Base-by-base conservation (phyloP, 768 basidiomycete genomes). In the Kwoniella mangroviensis region DNA sequence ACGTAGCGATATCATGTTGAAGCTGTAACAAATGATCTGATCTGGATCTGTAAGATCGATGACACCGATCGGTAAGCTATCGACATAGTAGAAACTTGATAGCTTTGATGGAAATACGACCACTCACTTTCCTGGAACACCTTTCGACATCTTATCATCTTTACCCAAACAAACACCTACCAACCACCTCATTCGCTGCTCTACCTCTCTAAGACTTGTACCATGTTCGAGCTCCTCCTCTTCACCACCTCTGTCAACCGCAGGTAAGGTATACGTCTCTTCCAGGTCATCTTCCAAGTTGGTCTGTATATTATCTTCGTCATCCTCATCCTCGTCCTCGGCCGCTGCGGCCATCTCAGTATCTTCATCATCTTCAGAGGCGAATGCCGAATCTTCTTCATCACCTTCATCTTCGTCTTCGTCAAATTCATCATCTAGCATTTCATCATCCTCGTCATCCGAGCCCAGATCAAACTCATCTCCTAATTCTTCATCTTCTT, bases 21-120 rank as follows among this genome's bases (percentile, higher is more conserved):
- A 99, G 85, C 81, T 98, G 96, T 52, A 90, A 89, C 40, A 91
- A 87, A 73, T 98, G 95, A 78, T 99, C 96, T 42, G 93, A 88
- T 41, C 97, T 88, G 69, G 93, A 88, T 73, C 96, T 97, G 79
- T 45, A 55, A 10, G 17, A 21, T 64, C 21, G 21, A 24, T 40
- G 19, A 19, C 43, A 45, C 12, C 2, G 10, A 40, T 17, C 21
- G 26, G 49, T 43, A 40, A 69, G 2, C 22, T 12, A 55, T 73
- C 64, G 73, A 69, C 68, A 42, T 4, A 5, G 21, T 1, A n/a
- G 12, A 26, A 52, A 49, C 21, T n/a, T 56, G 28, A 42, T 60
- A 4, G 41, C 19, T 28, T 58, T n/a, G 28, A 15, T 22, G 49
- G 12, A 49, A 24, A 61, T 21, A n/a, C 9, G 10, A 11, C 12